Percentiles rank a stretch among this genome's conserved stretches.
Evolutionary conservation across 140 eudicot genomes (phyloP).

Genomic region (Anethum foeniculum): DNA sequence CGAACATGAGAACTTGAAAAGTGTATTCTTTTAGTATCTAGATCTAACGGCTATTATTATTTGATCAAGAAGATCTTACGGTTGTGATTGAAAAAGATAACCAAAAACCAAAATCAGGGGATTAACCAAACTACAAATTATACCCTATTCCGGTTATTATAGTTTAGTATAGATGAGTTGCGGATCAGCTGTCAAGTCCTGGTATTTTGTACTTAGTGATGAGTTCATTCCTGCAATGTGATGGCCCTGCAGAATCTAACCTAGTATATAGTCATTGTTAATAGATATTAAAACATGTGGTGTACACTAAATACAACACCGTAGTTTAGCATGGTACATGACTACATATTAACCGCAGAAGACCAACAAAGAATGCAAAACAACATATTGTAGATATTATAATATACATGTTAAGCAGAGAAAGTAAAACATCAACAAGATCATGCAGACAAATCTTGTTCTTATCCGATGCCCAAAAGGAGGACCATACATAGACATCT

Average conservation of each 20-base stretch:
- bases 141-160: too few relatives aligned
- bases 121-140: too few relatives aligned
- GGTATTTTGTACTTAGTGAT: constrained; percentile 84
- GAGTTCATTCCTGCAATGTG: constrained; percentile 85
- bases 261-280: constrained; percentile 27
- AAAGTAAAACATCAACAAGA: background rate
- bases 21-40: too few relatives aligned
- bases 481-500: constrained; percentile 90
- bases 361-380: background rate
- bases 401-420: background rate
- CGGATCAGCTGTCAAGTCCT: constrained; percentile 81
- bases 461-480: constrained; percentile 95
- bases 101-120: too few relatives aligned
- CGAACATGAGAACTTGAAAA: too few relatives aligned
- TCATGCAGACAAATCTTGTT: constrained; percentile 47
- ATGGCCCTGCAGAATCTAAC: constrained; percentile 74
- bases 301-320: background rate
- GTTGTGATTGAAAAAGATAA: too few relatives aligned
- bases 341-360: background rate
- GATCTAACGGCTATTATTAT: too few relatives aligned
- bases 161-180: constrained; percentile 54
- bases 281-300: background rate
- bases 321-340: background rate
- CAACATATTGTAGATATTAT: background rate
- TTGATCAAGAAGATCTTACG: too few relatives aligned